Percentiles rank a stretch among this genome's conserved stretches.
phyloP scores from a whole-genome alignment of 2,329 filamentous ascomycete genomes.

The Alternaria sp. region DNA sequence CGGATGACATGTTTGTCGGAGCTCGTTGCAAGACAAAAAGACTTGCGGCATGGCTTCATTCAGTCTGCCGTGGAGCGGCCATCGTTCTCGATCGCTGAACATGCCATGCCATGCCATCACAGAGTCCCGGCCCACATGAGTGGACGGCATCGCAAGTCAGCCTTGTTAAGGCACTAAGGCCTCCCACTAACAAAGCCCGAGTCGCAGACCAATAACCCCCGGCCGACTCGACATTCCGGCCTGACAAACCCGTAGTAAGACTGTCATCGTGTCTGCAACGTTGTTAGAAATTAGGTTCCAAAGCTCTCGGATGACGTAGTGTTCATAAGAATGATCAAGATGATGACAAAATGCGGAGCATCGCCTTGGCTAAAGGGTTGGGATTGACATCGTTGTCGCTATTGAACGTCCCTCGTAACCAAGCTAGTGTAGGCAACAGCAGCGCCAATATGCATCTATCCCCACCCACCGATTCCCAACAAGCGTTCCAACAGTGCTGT shows the following conservation, averaged over 20 bases:
- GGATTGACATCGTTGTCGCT: slow-evolving; percentile 14
- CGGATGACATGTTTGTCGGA: slow-evolving; percentile 10
- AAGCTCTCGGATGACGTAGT: slow-evolving; percentile 3
- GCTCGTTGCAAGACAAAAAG: slow-evolving; percentile 6
- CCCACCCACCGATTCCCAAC: slow-evolving; percentile 35
- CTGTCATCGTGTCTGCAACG: slow-evolving; percentile 17
- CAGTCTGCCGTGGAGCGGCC: slow-evolving; percentile 13
- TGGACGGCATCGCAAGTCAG: slow-evolving; percentile 40
- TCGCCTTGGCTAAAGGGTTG: neutral
- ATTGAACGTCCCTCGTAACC: slow-evolving; percentile 21
- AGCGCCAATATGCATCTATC: slow-evolving; percentile 34
- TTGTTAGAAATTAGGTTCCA: neutral
- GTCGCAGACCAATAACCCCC: slow-evolving; percentile 37
- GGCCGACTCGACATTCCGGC: slow-evolving; percentile 30
- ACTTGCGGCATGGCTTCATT: slow-evolving; percentile 4
- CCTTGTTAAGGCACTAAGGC: slow-evolving; percentile 46
- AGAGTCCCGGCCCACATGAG: slow-evolving; percentile 15
- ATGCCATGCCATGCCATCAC: slow-evolving; percentile 18
- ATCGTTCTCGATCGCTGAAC: slow-evolving; percentile 21
- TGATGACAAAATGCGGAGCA: neutral
- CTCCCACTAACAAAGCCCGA: slow-evolving; percentile 43
- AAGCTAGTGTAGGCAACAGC: slow-evolving; percentile 38
- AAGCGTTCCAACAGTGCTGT: slow-evolving; percentile 15
- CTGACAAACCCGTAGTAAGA: slow-evolving; percentile 28
- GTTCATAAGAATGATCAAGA: neutral